These are phyloP conservation scores for Hirschioporus abietinus DNA, from an alignment of 768 basidiomycete species.

Conservation along the genomic window DNA sequence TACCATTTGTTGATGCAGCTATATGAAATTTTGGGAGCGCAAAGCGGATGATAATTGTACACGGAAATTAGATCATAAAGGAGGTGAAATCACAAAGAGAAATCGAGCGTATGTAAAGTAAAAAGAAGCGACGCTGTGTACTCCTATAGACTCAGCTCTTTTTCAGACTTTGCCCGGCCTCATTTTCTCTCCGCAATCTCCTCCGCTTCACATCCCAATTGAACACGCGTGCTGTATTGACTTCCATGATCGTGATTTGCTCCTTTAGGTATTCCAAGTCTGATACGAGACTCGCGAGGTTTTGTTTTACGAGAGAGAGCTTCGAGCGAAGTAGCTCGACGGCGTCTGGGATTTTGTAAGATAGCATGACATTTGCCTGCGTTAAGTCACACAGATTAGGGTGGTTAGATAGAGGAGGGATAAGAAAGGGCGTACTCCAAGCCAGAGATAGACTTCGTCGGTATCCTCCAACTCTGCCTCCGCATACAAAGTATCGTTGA, in stretches of 20 bases:
- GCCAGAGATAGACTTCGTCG: conserved; percentile 91
- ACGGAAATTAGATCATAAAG: not conserved
- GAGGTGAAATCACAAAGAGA: not conserved
- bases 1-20: no score
- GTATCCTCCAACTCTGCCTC: conserved; percentile 85
- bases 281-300: conserved; percentile 64
- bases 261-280: conserved; percentile 92
- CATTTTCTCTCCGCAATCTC: conserved; percentile 47
- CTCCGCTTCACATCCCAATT: conserved; percentile 93
- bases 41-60: not conserved
- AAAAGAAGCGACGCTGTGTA: not conserved
- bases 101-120: not conserved
- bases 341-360: conserved; percentile 81
- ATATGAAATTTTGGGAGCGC: not conserved
- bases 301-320: conserved; percentile 61
- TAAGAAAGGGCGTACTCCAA: conserved; percentile 64
- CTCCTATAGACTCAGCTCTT: not conserved
- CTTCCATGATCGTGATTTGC: conserved; percentile 95
- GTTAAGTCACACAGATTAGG: not conserved
- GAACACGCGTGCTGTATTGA: conserved; percentile 91
- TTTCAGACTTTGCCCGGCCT: conserved; percentile 23
- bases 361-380: conserved; percentile 97
- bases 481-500: conserved; percentile 93
- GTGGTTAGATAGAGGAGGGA: conserved; percentile 5
- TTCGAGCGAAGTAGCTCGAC: conserved; percentile 70